Percentiles rank a stretch among this genome's conserved stretches.
Conservation (phyloP, 2,329 filamentous ascomycete genomes). For the Neofusicoccum cordaticola region DNA sequence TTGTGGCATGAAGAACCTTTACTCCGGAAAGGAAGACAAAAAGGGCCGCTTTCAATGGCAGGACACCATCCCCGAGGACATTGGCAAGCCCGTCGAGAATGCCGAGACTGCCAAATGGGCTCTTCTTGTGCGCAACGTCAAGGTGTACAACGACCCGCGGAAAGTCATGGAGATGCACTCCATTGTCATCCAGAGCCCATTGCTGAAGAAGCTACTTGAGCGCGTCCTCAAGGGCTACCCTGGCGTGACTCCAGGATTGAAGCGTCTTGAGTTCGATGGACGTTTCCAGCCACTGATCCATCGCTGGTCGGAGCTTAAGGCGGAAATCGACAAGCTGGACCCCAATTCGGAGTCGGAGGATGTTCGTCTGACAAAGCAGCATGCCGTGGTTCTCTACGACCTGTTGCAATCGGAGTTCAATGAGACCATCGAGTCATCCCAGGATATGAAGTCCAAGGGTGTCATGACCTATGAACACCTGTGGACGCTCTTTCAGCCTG, state of each 20-base stretch:
- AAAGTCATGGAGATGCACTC: conserved; percentile 62
- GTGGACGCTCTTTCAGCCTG: conserved; percentile 46
- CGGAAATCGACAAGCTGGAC: conserved; percentile 9
- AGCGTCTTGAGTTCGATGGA: conserved; percentile 59
- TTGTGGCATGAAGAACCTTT: conserved; percentile 47
- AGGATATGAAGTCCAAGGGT: conserved; percentile 39
- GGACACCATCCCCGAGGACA: conserved; percentile 36
- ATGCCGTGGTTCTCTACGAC: conserved; percentile 39
- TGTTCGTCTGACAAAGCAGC: conserved; percentile 34
- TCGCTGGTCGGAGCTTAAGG: conserved; percentile 51
- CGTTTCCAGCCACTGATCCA: conserved; percentile 66
- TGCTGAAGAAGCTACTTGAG: conserved; percentile 56
- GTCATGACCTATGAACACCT: conserved; percentile 44
- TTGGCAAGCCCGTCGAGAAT: conserved; percentile 57
- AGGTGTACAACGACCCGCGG: conserved; percentile 45
- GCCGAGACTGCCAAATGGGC: conserved; percentile 59
- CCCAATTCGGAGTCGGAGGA: conserved; percentile 22
- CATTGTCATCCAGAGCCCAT: conserved; percentile 62
- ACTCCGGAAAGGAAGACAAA: conserved; percentile 44
- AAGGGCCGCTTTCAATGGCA: conserved; percentile 55
- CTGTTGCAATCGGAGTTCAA: conserved; percentile 42
- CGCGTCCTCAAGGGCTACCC: conserved; percentile 58
- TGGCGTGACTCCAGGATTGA: conserved; percentile 57
- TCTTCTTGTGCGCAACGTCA: conserved; percentile 55
- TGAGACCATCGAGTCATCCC: conserved; percentile 38